Conservation (phyloP, 2,329 filamentous ascomycete species). For the Sporothrix euskadiensis region DNA sequence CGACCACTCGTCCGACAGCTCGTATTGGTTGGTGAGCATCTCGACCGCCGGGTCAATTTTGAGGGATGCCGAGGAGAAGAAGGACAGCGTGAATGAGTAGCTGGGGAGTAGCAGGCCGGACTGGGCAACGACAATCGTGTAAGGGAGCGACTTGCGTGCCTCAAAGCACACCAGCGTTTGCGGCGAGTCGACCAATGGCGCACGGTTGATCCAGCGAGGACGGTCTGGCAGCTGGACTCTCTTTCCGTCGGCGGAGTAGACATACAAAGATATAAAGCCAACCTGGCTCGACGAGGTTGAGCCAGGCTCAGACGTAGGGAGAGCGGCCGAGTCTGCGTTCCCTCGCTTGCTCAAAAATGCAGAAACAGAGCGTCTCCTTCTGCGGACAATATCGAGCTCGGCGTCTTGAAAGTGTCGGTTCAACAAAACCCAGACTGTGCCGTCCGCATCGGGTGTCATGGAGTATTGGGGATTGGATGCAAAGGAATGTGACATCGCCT, state of each 20-base stretch:
- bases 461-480: slow-evolving; percentile 72
- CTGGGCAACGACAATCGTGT: slow-evolving; percentile 62
- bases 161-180: slow-evolving; percentile 83
- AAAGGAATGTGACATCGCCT: slow-evolving; percentile 55
- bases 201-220: slow-evolving; percentile 61
- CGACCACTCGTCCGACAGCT: slow-evolving; percentile 70
- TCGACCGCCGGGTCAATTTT: slow-evolving; percentile 62
- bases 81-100: slow-evolving; percentile 85
- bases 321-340: background rate
- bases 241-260: slow-evolving; percentile 68
- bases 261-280: slow-evolving; percentile 85
- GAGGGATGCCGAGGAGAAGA: slow-evolving; percentile 68
- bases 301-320: background rate
- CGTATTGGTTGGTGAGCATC: slow-evolving; percentile 58
- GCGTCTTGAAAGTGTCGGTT: slow-evolving; percentile 80
- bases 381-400: slow-evolving; percentile 58
- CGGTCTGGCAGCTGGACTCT: slow-evolving; percentile 71
- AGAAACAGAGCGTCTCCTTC: slow-evolving; percentile 36
- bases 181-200: slow-evolving; percentile 89
- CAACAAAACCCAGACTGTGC: slow-evolving; percentile 78
- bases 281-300: slow-evolving; percentile 30
- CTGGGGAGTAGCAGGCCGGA: slow-evolving; percentile 70
- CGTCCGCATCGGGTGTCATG: slow-evolving; percentile 58
- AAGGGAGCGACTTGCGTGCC: slow-evolving; percentile 45
- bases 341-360: background rate